phyloP scores from a whole-genome alignment of 495 filamentous ascomycete genomes.

The Penicillium angulare region DNA sequence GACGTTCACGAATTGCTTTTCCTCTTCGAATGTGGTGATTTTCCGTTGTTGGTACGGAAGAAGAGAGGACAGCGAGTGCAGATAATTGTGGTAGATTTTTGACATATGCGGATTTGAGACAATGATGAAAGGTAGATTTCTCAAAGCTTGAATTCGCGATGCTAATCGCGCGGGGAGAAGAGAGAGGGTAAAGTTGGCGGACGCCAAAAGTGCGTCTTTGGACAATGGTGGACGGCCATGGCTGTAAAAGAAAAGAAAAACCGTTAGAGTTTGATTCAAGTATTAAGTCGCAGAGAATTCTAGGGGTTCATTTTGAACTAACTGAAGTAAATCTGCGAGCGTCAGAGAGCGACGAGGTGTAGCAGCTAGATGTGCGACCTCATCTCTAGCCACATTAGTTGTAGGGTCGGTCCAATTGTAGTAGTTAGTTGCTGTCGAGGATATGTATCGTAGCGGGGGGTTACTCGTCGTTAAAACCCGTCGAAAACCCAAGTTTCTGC shows the following conservation, averaged over 20 bases:
- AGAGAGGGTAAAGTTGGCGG: conserved; percentile 91
- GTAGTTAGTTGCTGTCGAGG: background rate
- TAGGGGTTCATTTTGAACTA: conserved; percentile 12
- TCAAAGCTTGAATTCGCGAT: conserved; percentile 85
- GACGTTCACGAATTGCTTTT: conserved; percentile 84
- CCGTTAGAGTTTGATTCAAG: no score
- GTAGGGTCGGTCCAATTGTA: background rate
- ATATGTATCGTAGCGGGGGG: background rate
- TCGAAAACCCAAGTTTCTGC: background rate
- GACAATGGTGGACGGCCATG: conserved; percentile 89
- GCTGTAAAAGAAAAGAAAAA: conserved; percentile 45
- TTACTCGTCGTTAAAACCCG: background rate
- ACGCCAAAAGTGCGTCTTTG: conserved; percentile 72
- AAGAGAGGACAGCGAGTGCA: conserved; percentile 85
- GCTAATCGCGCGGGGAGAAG: conserved; percentile 92
- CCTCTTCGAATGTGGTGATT: conserved; percentile 82
- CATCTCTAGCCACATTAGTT: conserved; percentile 55
- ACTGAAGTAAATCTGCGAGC: conserved; percentile 87
- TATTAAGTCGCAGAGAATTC: background rate
- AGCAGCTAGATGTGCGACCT: conserved; percentile 74
- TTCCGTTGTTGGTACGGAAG: conserved; percentile 75
- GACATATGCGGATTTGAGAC: conserved; percentile 93
- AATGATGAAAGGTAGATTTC: conserved; percentile 95
- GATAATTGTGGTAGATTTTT: conserved; percentile 91
- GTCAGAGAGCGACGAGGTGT: conserved; percentile 78